A percentile compares a stretch with the other conserved stretches of the same genome.
These are phyloP conservation scores for Aspergillus nidulans DNA, from an alignment of 495 filamentous ascomycete species.

Conservation along the genomic window DNA sequence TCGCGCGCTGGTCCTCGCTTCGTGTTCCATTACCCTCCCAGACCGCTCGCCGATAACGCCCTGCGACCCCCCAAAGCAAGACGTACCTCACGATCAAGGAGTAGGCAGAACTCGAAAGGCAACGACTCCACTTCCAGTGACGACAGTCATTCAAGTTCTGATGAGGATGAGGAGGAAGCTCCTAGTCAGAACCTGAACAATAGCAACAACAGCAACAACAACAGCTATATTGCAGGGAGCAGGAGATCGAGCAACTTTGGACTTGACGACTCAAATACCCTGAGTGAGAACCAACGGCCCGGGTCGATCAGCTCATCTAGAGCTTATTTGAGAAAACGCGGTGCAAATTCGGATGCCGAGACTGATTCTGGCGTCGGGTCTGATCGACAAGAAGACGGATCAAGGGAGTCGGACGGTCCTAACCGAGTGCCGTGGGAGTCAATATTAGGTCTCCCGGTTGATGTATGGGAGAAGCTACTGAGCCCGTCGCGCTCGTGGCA, in stretches of 20 bases:
- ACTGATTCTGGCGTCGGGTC: conserved; percentile 37
- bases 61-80: conserved; percentile 33
- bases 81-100: conserved; percentile 31
- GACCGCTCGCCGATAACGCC: conserved; percentile 46
- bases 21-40: conserved; percentile 87
- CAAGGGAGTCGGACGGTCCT: conserved; percentile 23
- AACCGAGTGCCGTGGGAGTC: conserved; percentile 68
- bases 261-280: conserved; percentile 33
- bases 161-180: conserved; percentile 49
- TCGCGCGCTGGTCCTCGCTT: conserved; percentile 77
- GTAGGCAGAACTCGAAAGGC: conserved; percentile 22
- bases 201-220: conserved; percentile 10
- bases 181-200: conserved; percentile 13
- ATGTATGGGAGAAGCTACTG: conserved; percentile 77
- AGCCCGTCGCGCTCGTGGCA: conserved; percentile 77
- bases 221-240: conserved; percentile 18
- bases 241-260: conserved; percentile 38
- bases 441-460: conserved; percentile 68
- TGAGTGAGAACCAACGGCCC: conserved; percentile 34
- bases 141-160: conserved; percentile 42
- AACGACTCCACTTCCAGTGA: conserved; percentile 44
- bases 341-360: conserved; percentile 38
- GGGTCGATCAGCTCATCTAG: conserved; percentile 40
- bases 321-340: conserved; percentile 35
- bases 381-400: conserved; percentile 52